Percentiles rank a stretch among this genome's conserved stretches.
These are phyloP conservation scores for Pyrus hybrid DNA, from an alignment of 331 rosid genomes.

Conservation along the genomic window DNA sequence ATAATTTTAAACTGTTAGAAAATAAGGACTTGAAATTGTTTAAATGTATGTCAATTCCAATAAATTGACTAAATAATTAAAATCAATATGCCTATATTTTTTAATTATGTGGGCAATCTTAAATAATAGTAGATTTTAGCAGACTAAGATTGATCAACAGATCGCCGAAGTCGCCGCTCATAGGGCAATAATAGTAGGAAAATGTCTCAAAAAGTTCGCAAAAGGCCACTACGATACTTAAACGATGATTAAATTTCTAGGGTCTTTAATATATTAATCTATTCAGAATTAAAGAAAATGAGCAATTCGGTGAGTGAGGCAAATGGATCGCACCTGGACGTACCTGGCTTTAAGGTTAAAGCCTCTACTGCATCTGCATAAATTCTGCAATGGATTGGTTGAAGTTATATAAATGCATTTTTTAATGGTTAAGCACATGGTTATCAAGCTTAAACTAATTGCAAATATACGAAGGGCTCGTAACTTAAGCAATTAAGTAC, in stretches of 20 bases:
- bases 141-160: neutral
- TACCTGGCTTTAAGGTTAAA: no score
- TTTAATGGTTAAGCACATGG: neutral
- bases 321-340: no score
- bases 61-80: neutral
- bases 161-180: slow-evolving; percentile 6
- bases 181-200: slow-evolving; percentile 4
- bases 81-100: neutral
- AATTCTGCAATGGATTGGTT: no score
- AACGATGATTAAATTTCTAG: no score
- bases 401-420: no score
- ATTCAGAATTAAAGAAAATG: no score
- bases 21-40: neutral
- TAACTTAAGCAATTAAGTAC: neutral
- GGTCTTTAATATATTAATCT: no score
- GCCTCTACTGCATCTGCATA: no score
- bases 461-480: no score
- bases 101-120: neutral
- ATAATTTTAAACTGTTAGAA: neutral
- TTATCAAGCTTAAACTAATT: neutral
- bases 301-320: no score
- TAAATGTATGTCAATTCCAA: neutral
- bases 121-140: neutral
- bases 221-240: no score
- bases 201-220: neutral